These are phyloP conservation scores for Penicillium daleae DNA, from an alignment of 495 filamentous ascomycete species.

Conservation along the genomic window DNA sequence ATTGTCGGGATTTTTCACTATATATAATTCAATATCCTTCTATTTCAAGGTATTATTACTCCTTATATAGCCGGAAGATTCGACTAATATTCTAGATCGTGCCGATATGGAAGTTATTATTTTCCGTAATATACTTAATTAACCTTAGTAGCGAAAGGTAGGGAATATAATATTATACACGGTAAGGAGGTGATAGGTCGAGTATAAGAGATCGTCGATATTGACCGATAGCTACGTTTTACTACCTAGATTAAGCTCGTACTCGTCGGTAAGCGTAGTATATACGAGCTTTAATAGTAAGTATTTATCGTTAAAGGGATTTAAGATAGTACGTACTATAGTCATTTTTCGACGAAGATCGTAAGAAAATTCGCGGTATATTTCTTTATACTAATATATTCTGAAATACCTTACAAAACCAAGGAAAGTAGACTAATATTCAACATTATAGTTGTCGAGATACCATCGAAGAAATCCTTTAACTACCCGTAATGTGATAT, in stretches of 20 bases:
- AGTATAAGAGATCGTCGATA: slow-evolving; percentile 26
- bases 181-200: slow-evolving; percentile 21
- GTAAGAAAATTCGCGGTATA: slow-evolving; percentile 8
- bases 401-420: slow-evolving; percentile 5
- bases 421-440: slow-evolving; percentile 4
- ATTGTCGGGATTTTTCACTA: slow-evolving; percentile 30
- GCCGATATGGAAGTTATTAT: slow-evolving; percentile 31
- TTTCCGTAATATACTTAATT: slow-evolving; percentile 31
- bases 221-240: slow-evolving; percentile 7
- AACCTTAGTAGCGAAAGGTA: slow-evolving; percentile 19
- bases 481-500: slow-evolving; percentile 10
- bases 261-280: slow-evolving; percentile 10
- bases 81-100: slow-evolving; percentile 23
- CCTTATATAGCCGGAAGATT: slow-evolving; percentile 25
- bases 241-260: slow-evolving; percentile 12
- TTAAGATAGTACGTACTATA: neutral
- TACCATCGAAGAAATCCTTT: slow-evolving; percentile 16
- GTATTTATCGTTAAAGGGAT: neutral
- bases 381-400: slow-evolving; percentile 13
- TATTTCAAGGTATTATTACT: slow-evolving; percentile 29
- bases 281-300: slow-evolving; percentile 10
- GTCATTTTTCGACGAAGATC: slow-evolving; percentile 12
- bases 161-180: slow-evolving; percentile 19
- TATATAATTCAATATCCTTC: slow-evolving; percentile 33
- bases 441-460: slow-evolving; percentile 10